phyloP scores from a whole-genome alignment of 148 eudicot species.

The Rhododendron griersonianum region DNA sequence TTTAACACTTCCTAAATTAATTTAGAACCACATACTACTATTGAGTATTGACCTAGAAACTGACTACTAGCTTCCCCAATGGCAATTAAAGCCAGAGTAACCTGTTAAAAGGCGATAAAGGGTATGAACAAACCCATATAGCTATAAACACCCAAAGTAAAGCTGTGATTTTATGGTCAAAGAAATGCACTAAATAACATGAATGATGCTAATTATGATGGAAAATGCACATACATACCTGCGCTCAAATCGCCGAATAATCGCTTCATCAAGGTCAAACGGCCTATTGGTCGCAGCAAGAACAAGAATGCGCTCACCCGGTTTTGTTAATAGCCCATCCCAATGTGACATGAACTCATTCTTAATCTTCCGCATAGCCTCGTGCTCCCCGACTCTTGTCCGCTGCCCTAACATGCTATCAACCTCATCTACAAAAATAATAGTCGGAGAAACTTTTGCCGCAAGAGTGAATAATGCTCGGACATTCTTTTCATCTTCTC shows the following conservation, averaged over 20 bases:
- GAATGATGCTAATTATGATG: background rate
- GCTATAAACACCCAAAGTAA: background rate
- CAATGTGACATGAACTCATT: conserved; percentile 95
- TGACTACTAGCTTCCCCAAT: background rate
- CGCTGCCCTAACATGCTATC: conserved; percentile 96
- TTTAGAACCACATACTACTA: background rate
- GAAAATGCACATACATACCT: conserved; percentile 36
- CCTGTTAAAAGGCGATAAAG: background rate
- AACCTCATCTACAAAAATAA: conserved; percentile 88
- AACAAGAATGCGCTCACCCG: conserved; percentile 85
- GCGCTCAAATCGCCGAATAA: conserved; percentile 93
- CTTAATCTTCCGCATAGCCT: conserved; percentile 93
- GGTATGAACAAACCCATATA: background rate
- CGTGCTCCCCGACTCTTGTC: conserved; percentile 90
- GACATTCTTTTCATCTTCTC: conserved; percentile 94
- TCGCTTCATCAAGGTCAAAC: conserved; percentile 92
- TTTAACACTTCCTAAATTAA: background rate
- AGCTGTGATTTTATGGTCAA: background rate
- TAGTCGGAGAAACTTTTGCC: conserved; percentile 85
- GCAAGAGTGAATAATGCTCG: conserved; percentile 90
- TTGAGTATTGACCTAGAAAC: background rate
- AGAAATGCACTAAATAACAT: background rate
- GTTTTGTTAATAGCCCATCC: conserved; percentile 85
- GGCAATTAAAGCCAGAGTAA: background rate
- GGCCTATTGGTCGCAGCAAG: conserved; percentile 97